phyloP scores from a whole-genome alignment of 1,139 yeast species.

The Candida sanyaensis region DNA sequence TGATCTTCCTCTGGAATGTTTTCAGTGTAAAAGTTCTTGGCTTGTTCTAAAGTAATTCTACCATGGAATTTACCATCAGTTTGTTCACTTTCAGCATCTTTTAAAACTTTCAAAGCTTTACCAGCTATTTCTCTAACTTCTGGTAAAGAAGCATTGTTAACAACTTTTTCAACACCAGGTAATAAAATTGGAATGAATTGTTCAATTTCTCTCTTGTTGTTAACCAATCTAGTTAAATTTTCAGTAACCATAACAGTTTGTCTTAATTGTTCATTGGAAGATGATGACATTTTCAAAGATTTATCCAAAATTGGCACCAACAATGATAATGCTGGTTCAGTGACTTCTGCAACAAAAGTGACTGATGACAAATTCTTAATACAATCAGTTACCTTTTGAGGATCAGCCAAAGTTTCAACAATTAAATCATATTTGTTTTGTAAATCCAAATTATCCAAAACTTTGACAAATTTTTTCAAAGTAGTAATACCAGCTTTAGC shows the following conservation, averaged over 20 bases:
- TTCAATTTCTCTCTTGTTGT: conserved; percentile 90
- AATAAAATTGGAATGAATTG: conserved; percentile 78
- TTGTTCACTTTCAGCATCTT: conserved; percentile 74
- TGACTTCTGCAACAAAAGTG: conserved; percentile 97
- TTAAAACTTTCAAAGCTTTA: conserved; percentile 79
- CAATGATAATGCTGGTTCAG: conserved; percentile 90
- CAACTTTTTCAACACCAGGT: conserved; percentile 90
- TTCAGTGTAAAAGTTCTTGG: conserved; percentile 45
- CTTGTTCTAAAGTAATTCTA: conserved; percentile 60
- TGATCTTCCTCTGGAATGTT: conserved; percentile 30
- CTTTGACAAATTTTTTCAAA: conserved; percentile 70
- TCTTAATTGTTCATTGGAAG: conserved; percentile 94
- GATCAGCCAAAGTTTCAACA: conserved; percentile 87
- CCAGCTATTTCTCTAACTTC: conserved; percentile 94
- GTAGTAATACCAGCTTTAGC: conserved; percentile 81
- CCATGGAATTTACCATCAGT: conserved; percentile 77
- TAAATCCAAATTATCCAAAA: conserved; percentile 89
- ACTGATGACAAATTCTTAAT: conserved; percentile 89
- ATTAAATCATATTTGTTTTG: conserved; percentile 84
- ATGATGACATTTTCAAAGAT: conserved; percentile 83
- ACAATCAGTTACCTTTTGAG: conserved; percentile 84
- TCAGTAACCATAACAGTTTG: conserved; percentile 96
- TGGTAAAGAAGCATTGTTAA: conserved; percentile 88
- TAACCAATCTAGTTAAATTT: conserved; percentile 92
- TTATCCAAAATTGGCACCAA: conserved; percentile 91